phyloP scores from a whole-genome alignment of 768 basidiomycete genomes.

The Trametes punicea region DNA sequence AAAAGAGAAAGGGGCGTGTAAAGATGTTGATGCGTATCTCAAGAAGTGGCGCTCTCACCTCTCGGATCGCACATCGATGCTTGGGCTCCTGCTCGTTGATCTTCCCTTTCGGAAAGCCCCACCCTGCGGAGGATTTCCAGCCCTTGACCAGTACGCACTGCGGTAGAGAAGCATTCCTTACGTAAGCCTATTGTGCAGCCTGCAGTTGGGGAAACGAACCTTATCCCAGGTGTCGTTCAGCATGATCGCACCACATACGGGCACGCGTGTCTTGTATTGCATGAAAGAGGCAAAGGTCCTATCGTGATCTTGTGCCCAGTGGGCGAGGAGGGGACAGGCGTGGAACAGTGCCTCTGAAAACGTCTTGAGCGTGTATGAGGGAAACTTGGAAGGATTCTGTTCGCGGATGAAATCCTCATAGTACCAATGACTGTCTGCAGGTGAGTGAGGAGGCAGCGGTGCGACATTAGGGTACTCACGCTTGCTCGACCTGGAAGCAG shows the following conservation, averaged over 20 bases:
- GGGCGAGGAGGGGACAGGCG: slow-evolving; percentile 76
- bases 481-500: slow-evolving; percentile 99
- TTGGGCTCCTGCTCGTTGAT: slow-evolving; percentile 93
- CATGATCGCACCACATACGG: slow-evolving; percentile 97
- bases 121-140: slow-evolving; percentile 94
- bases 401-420: slow-evolving; percentile 99
- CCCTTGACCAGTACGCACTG: slow-evolving; percentile 98
- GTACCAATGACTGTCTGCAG: slow-evolving; percentile 84
- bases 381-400: slow-evolving; percentile 73
- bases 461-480: slow-evolving; percentile 52
- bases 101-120: slow-evolving; percentile 99
- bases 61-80: slow-evolving; percentile 83
- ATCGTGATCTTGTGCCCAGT: slow-evolving; percentile 83
- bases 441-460: not conserved
- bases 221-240: slow-evolving; percentile 90
- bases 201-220: slow-evolving; percentile 42
- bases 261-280: slow-evolving; percentile 94
- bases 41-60: slow-evolving; percentile 50
- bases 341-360: slow-evolving; percentile 92
- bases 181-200: slow-evolving; percentile 11
- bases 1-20: slow-evolving; percentile 4
- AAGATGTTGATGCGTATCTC: not conserved
- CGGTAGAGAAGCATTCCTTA: slow-evolving; percentile 14
- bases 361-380: slow-evolving; percentile 83
- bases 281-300: slow-evolving; percentile 87